phyloP scores from a whole-genome alignment of 164 flowering plant species.

The Stephania japonica region DNA sequence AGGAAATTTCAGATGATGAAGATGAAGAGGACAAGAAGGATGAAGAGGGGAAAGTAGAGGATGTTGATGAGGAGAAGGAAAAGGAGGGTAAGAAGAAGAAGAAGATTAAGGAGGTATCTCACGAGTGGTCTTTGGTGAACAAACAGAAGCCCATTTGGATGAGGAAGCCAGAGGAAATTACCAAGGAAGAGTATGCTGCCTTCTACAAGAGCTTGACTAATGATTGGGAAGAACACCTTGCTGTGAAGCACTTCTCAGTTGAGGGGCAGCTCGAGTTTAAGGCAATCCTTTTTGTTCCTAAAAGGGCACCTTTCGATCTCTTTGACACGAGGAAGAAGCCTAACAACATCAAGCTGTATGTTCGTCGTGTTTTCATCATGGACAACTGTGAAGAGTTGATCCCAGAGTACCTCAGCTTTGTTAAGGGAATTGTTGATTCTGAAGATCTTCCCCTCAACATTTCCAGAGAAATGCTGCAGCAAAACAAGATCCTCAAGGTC shows the following conservation, averaged over 20 bases:
- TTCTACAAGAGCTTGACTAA: constrained; percentile 7
- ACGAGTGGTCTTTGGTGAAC: constrained; percentile 2
- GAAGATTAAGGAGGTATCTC: constrained; percentile 3
- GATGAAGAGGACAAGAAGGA: constrained; percentile 6
- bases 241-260: constrained; percentile 10
- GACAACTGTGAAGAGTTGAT: constrained; percentile 9
- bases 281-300: constrained; percentile 5
- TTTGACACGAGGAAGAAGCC: constrained; percentile 9
- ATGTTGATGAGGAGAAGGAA: constrained; percentile 10
- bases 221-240: constrained; percentile 5
- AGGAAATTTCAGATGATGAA: constrained; percentile 9
- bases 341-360: constrained; percentile 8
- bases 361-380: constrained; percentile 9
- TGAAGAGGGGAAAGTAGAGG: constrained; percentile 10
- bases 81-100: constrained; percentile 6
- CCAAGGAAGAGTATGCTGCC: constrained; percentile 5
- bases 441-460: constrained; percentile 9
- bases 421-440: constrained; percentile 7
- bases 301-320: constrained; percentile 8
- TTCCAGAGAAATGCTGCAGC: constrained; percentile 10
- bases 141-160: constrained; percentile 8
- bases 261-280: constrained; percentile 11
- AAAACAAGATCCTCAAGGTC: constrained; percentile 9
- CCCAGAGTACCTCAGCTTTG: constrained; percentile 9
- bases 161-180: constrained; percentile 11